Percentiles rank a stretch among this genome's conserved stretches.
These are phyloP conservation scores for Parachaetomium inaequale DNA, from an alignment of 495 filamentous ascomycete species.

Conservation along the genomic window DNA sequence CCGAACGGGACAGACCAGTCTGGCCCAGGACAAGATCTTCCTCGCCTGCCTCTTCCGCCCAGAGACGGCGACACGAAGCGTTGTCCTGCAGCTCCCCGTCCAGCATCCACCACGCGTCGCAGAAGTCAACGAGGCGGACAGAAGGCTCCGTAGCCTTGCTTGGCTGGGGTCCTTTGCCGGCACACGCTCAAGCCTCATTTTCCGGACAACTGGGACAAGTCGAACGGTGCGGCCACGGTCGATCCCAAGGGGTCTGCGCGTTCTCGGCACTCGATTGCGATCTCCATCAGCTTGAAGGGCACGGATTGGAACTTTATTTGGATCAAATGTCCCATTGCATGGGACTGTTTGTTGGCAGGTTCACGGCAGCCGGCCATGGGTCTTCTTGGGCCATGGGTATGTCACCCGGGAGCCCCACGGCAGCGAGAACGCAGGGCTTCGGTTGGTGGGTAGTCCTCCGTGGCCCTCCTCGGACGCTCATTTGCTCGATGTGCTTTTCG, in stretches of 20 bases:
- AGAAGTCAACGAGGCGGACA: neutral
- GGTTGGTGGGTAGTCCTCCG: neutral
- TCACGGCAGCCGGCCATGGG: neutral
- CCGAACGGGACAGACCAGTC: neutral
- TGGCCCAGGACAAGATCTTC: neutral
- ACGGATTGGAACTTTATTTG: neutral
- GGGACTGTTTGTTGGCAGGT: neutral
- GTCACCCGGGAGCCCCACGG: conserved; percentile 4
- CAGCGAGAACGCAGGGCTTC: neutral
- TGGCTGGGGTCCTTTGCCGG: neutral
- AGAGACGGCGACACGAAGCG: neutral
- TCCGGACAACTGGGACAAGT: neutral
- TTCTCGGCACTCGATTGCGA: neutral
- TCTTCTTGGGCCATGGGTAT: neutral
- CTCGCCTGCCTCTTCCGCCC: neutral
- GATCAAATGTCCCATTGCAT: neutral
- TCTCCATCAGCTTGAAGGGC: neutral
- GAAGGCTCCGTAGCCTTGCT: neutral
- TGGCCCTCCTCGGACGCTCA: neutral
- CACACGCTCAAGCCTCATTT: neutral
- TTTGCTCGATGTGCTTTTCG: neutral
- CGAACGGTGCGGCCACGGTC: neutral
- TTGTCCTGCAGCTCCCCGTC: conserved; percentile 3
- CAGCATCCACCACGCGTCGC: neutral
- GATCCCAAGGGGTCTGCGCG: neutral